Evolutionary conservation across 257 asterid species (phyloP), one percentile per base, ranked within the genome.

Genomic region (Solanum chilense): DNA sequence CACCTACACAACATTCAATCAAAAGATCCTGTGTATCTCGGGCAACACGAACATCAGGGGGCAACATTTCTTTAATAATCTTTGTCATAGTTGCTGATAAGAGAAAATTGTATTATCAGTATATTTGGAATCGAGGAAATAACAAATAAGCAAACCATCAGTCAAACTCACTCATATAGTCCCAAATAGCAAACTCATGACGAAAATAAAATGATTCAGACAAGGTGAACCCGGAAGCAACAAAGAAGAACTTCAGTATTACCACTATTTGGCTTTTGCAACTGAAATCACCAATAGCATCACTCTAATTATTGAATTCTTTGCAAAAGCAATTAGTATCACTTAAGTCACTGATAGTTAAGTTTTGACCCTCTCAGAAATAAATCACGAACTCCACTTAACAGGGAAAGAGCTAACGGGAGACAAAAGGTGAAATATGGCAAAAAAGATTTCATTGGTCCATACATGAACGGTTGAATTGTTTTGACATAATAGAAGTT

Each of bases 41-140:
- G 39, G 99, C 99, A 76, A 97, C 98, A 76, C 99, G 99, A 58
- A 97, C 99, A 92, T 97, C 99, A 27, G 98, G 98, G 41, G 99
- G 99, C 74, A 97, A 92, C 99, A 97, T 95, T 94, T 97, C 94
- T 88, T 92, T 91, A 70, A 91, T 91, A 37, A 91, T 91, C 86
- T 91, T 91, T 69, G 93, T 91, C 93, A 91, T 91, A 35, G 93
- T 88, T 58, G 93, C 93, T 91, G 91, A 29, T 45, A 66, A 62
- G 42, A 83, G 70, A 76, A 41, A 68, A 52, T 31, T 20, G 13
- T 9, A 89, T 74, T 6, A 42, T 42, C 83, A 42, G 60, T 41
- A 76, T 41, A 37, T 64, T 62, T n/a, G 64, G 33, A 27, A 62
- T 21, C 29, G 42, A 47, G 27, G 27, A 23, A 39, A 39, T 39